Percentiles rank a stretch among this genome's conserved stretches.
These are phyloP conservation scores for Botrytis elliptica DNA, from an alignment of 2,329 filamentous ascomycete species.

Conservation along the genomic window DNA sequence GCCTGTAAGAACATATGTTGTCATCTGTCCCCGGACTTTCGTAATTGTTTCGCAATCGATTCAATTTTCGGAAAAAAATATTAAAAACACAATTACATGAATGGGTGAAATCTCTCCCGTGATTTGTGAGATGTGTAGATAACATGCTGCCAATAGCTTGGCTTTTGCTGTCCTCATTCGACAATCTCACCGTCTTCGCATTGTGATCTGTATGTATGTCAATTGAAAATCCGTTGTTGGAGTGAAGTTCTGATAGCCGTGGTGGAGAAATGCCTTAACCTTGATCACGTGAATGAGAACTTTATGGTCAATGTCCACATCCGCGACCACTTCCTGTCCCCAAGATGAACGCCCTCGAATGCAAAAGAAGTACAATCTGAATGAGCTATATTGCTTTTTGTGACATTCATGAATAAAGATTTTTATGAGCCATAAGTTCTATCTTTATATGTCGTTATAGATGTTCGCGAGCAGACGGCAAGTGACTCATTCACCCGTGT, in stretches of 20 bases:
- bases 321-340: neutral
- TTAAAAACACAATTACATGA: neutral
- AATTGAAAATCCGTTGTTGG: neutral
- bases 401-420: neutral
- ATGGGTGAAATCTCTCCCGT: neutral
- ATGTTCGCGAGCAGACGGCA: neutral
- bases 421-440: neutral
- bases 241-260: neutral
- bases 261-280: neutral
- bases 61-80: neutral
- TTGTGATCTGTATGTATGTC: neutral
- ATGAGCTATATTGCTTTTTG: neutral
- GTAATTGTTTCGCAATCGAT: conserved; percentile 7
- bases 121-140: neutral
- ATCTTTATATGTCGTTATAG: neutral
- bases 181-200: no score
- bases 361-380: neutral
- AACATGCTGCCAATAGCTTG: neutral
- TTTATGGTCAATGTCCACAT: neutral
- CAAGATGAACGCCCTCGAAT: neutral
- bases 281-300: neutral
- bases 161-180: neutral
- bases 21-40: conserved; percentile 20
- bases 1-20: conserved; percentile 19
- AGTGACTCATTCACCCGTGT: conserved; percentile 6